These are phyloP conservation scores for Ajuga reptans DNA, from an alignment of 305 asterid species.

Conservation along the genomic window DNA sequence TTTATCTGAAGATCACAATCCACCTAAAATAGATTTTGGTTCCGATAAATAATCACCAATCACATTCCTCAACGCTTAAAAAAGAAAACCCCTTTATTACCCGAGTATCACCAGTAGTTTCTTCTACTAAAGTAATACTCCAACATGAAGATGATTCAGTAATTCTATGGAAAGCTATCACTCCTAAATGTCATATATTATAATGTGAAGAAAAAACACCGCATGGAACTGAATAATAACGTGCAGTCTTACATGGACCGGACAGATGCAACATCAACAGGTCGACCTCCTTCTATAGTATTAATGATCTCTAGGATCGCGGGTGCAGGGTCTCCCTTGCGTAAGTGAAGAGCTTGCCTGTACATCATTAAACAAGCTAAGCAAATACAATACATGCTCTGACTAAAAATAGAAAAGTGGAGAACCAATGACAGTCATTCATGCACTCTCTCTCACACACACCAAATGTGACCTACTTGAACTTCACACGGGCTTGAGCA, in stretches of 20 bases:
- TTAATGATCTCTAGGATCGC: constrained; percentile 76
- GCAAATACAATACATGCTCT: constrained; percentile 17
- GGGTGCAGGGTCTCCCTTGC: constrained; percentile 75
- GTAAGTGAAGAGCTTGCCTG: constrained; percentile 96
- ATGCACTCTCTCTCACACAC: constrained; percentile 4
- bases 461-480: constrained; percentile 50
- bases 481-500: constrained; percentile 96
- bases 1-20: constrained; percentile 17
- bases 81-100: not conserved
- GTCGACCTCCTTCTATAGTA: constrained; percentile 94
- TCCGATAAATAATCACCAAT: not conserved
- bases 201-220: not conserved
- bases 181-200: not conserved
- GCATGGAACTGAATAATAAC: not conserved
- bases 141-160: not conserved
- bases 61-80: not conserved
- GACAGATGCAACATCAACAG: constrained; percentile 89
- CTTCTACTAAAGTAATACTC: constrained; percentile 8
- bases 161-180: too few species aligned
- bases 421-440: constrained; percentile 6
- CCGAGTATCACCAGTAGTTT: constrained; percentile 6
- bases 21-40: not conserved
- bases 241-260: constrained; percentile 87
- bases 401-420: constrained; percentile 15
- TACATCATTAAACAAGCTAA: constrained; percentile 27